Evolutionary conservation across 345 rosid species (phyloP).

Genomic region (Alliaria petiolata): DNA sequence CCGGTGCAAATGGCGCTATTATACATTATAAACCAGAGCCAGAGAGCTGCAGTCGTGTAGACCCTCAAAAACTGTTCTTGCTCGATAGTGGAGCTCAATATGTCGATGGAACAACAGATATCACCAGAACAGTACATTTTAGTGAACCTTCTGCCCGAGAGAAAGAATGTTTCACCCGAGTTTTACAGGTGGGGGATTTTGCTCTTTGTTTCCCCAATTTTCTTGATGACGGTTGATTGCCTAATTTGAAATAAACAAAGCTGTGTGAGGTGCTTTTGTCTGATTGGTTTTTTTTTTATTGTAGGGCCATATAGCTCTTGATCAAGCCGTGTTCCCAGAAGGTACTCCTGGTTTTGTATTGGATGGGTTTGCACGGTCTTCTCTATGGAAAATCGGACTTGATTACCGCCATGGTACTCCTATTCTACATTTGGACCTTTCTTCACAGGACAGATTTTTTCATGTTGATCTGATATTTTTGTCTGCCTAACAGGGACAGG

Average conservation of each 20-base stretch:
- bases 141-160: conserved; percentile 72
- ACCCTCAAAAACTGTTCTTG: conserved; percentile 65
- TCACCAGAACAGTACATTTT: conserved; percentile 94
- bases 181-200: conserved; percentile 56
- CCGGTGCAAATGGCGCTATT: conserved; percentile 95
- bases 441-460: not conserved
- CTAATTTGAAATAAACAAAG: not conserved
- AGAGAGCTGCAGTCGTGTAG: conserved; percentile 74
- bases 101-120: conserved; percentile 93
- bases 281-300: conserved; percentile 15
- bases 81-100: conserved; percentile 97
- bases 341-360: conserved; percentile 91
- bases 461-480: conserved; percentile 14
- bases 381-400: conserved; percentile 94
- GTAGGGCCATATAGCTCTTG: conserved; percentile 98
- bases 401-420: conserved; percentile 88
- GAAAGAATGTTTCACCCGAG: conserved; percentile 92
- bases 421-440: conserved; percentile 10
- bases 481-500: conserved; percentile 70
- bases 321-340: conserved; percentile 89
- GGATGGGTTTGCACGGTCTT: conserved; percentile 90
- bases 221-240: not conserved
- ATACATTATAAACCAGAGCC: conserved; percentile 92
- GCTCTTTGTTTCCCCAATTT: not conserved
- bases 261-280: not conserved